These are phyloP conservation scores for Fusarium redolens DNA, from an alignment of 2,329 filamentous ascomycete genomes.

Conservation along the genomic window DNA sequence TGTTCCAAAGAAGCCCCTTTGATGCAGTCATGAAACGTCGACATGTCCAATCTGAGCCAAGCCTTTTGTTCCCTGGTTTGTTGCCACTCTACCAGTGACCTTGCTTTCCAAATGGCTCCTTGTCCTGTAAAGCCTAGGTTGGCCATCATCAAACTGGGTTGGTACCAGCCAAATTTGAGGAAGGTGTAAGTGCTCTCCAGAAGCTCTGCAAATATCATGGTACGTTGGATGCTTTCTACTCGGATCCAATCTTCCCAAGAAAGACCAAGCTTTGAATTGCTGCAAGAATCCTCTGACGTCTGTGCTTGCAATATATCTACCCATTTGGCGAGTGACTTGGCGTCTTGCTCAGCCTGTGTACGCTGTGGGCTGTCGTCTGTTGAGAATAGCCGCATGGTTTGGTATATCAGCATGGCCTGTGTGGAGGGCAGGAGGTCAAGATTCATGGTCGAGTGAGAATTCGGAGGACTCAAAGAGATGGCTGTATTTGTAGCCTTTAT, in stretches of 20 bases:
- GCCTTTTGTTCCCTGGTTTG: neutral
- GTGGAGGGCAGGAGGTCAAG: neutral
- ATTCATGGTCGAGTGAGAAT: accelerated
- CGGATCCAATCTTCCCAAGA: neutral
- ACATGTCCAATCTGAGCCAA: accelerated
- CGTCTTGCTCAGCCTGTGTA: accelerated
- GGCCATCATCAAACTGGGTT: accelerated
- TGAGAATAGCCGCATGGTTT: neutral
- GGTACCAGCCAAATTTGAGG: neutral
- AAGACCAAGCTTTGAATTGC: accelerated
- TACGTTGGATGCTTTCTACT: accelerated
- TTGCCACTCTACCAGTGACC: accelerated
- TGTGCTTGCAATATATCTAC: neutral
- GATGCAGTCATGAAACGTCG: accelerated
- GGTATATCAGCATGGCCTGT: neutral
- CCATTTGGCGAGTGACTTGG: accelerated
- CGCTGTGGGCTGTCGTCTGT: accelerated
- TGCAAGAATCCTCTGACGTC: accelerated
- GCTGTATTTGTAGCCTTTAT: neutral
- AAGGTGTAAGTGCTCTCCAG: neutral
- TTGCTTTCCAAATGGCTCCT: neutral
- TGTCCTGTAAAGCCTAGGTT: neutral
- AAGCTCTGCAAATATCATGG: neutral
- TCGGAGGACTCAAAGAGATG: neutral
- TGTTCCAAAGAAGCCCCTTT: accelerated